Conservation (phyloP, 2,329 filamentous ascomycete genomes). For the Pestalotiopsis sp. region DNA sequence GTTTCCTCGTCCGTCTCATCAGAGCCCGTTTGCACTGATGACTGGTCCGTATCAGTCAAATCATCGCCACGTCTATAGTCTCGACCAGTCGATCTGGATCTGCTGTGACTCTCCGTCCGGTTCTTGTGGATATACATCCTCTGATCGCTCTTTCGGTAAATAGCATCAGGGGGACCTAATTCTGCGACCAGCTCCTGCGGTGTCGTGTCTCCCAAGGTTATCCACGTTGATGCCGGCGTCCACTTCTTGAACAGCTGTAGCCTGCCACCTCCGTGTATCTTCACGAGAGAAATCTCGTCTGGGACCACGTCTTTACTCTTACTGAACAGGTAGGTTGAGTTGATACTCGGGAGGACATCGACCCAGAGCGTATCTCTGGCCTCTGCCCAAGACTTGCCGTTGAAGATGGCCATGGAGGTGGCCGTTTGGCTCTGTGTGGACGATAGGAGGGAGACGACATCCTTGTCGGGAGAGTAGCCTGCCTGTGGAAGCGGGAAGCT, state of each 20-base stretch:
- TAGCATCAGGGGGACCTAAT: slow-evolving; percentile 89
- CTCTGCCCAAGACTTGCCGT: slow-evolving; percentile 87
- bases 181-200: slow-evolving; percentile 90
- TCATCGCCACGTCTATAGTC: slow-evolving; percentile 56
- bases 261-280: slow-evolving; percentile 75
- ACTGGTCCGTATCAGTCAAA: slow-evolving; percentile 73
- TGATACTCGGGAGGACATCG: slow-evolving; percentile 71
- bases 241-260: slow-evolving; percentile 77
- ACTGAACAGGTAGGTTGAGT: slow-evolving; percentile 68
- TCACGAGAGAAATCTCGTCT: slow-evolving; percentile 83
- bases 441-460: slow-evolving; percentile 85
- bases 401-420: slow-evolving; percentile 87
- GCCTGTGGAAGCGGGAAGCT: slow-evolving; percentile 79
- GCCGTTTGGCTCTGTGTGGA: slow-evolving; percentile 77
- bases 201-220: slow-evolving; percentile 82
- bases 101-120: slow-evolving; percentile 54
- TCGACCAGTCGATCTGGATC: slow-evolving; percentile 46
- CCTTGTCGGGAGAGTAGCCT: slow-evolving; percentile 73
- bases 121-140: slow-evolving; percentile 83
- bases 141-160: slow-evolving; percentile 89
- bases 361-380: slow-evolving; percentile 78
- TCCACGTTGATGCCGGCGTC: slow-evolving; percentile 67
- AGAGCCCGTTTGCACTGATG: slow-evolving; percentile 70
- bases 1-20: slow-evolving; percentile 69
- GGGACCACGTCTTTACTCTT: slow-evolving; percentile 80